Base-by-base conservation (phyloP, 2,329 filamentous ascomycete genomes). In the Claviceps digitariae region DNA sequence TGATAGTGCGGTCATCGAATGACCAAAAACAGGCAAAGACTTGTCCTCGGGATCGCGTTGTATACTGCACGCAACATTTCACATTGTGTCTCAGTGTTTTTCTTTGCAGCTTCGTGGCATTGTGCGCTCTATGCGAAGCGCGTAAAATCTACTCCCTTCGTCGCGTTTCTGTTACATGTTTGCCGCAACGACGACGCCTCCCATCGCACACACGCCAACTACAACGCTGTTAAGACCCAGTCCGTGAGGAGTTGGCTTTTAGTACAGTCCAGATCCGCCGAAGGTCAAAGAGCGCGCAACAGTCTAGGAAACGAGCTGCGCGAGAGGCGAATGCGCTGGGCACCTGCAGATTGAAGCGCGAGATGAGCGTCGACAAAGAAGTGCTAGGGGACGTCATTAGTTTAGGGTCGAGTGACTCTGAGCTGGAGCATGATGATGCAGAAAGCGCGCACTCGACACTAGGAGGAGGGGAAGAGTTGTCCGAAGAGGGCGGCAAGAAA, bases 341-440 rank as follows among this genome's bases (percentile, higher is more conserved):
- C 10, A 27, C n/a, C 1, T 17, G 2, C 20, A 8, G 12, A 13
- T 34, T 43, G 9, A 29, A 34, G 20, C n/a, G 27, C 46, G 31
- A 53, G 27, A 53, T 53, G 51, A 48, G 48, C 29, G 27, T 17
- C 10, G 38, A 48, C 15, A 48, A 48, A 48, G 29, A 48, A 23
- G 48, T 40, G 29, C 40, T 48, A 10, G 54, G 44, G 20, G 52
- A 54, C 20, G 44, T 54, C 44, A 44, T 54, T 25, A 49, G 52
- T 15, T 36, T 52, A 34, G 52, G 31, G 15, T 53, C 49, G 9
- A 54, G 54, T 43, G 34, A 41, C 40, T 52, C 43, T 36, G 54
- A 54, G 49, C 45, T 45, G 20, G 52, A 47, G 12, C 4, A n/a
- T n/a, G n/a, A 40, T 21, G 44, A 40, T 3, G 36, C 48, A n/a